Evolutionary conservation across 2,329 filamentous ascomycete species (phyloP).

Genomic region (Cryphonectria nitschkei): DNA sequence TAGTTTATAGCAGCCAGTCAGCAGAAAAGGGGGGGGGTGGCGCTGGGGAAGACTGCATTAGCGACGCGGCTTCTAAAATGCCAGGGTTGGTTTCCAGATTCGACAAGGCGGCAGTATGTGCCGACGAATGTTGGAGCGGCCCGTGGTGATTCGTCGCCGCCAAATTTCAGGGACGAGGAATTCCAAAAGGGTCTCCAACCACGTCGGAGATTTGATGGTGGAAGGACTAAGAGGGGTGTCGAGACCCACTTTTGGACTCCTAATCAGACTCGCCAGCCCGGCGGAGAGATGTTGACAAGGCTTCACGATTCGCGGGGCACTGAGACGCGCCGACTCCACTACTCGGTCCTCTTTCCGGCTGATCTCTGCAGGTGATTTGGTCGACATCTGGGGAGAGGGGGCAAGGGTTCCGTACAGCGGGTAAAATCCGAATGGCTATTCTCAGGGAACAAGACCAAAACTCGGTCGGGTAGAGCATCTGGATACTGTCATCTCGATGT

Average conservation of each 20-base stretch:
- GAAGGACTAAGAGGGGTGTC: not conserved
- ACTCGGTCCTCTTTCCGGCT: not conserved
- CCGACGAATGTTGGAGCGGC: slow-evolving; percentile 7
- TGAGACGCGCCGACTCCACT: slow-evolving; percentile 5
- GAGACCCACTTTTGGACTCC: not conserved
- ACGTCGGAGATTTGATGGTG: slow-evolving; percentile 9
- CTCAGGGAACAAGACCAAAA: not conserved
- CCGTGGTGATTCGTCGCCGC: slow-evolving; percentile 12
- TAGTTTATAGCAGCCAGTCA: not conserved
- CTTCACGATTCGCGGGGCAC: slow-evolving; percentile 2
- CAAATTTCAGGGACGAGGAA: slow-evolving; percentile 17
- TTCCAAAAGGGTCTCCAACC: slow-evolving; percentile 4
- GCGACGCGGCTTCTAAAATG: not conserved
- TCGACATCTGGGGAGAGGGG: not conserved
- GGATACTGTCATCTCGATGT: not conserved
- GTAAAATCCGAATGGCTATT: not conserved
- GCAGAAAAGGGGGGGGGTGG: not conserved
- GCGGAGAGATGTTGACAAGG: slow-evolving; percentile 5
- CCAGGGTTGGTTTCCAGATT: slow-evolving; percentile 5
- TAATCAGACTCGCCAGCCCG: slow-evolving; percentile 7
- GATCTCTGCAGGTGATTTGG: slow-evolving; percentile 9
- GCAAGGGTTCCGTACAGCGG: not conserved
- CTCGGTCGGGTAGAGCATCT: not conserved
- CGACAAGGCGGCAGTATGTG: slow-evolving; percentile 8
- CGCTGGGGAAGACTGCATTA: slow-evolving; percentile 1